These are phyloP conservation scores for Quercus lobata DNA, from an alignment of 331 rosid genomes.

Conservation along the genomic window DNA sequence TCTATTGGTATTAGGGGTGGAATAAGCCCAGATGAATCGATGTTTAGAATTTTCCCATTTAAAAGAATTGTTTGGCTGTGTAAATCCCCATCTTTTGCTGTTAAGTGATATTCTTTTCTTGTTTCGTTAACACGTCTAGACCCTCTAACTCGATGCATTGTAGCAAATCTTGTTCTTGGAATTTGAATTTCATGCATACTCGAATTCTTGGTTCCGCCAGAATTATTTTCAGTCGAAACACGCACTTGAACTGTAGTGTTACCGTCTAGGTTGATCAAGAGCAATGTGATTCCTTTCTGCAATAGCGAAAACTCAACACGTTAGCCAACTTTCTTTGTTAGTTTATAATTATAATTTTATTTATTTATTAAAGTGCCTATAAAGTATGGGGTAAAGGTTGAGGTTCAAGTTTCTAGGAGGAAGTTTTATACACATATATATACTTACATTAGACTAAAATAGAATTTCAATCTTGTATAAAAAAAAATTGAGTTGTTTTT, in stretches of 20 bases:
- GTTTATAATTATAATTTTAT: too few relatives aligned
- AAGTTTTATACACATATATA: fast-evolving
- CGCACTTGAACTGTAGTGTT: slow-evolving; percentile 38
- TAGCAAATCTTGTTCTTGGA: slow-evolving; percentile 12
- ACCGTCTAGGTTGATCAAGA: slow-evolving; percentile 64
- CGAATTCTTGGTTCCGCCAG: slow-evolving; percentile 12
- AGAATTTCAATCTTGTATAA: too few relatives aligned
- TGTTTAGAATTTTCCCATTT: slow-evolving; percentile 61
- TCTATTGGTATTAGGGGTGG: slow-evolving; percentile 59
- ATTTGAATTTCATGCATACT: slow-evolving; percentile 31
- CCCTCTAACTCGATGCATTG: slow-evolving; percentile 10
- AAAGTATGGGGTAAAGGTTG: too few relatives aligned
- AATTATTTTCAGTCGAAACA: slow-evolving; percentile 7
- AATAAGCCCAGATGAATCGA: slow-evolving; percentile 60
- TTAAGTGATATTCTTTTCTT: slow-evolving; percentile 83
- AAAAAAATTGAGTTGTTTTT: too few relatives aligned
- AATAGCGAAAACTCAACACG: neutral
- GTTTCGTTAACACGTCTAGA: slow-evolving; percentile 3
- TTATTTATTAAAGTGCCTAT: too few relatives aligned
- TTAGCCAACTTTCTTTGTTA: neutral
- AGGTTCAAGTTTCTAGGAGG: too few relatives aligned
- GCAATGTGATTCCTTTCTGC: slow-evolving; percentile 78
- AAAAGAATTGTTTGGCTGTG: slow-evolving; percentile 77
- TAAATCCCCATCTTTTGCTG: slow-evolving; percentile 56
- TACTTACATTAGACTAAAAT: too few relatives aligned